These are phyloP conservation scores for Symmetrospora coprosmae DNA, from an alignment of 768 basidiomycete genomes.

Conservation along the genomic window DNA sequence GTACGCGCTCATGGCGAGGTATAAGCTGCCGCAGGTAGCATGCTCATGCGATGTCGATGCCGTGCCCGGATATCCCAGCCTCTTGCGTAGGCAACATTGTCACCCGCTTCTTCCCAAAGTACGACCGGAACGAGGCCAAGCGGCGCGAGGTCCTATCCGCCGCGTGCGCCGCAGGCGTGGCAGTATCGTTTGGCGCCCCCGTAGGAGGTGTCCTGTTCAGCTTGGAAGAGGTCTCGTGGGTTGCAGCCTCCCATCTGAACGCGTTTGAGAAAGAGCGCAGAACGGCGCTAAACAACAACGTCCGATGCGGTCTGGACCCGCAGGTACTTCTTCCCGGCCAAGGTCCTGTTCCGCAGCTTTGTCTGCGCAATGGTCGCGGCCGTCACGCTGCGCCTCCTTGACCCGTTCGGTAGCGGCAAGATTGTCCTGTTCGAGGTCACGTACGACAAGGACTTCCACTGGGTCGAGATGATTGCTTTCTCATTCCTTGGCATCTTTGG, in stretches of 20 bases:
- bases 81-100: slow-evolving; percentile 86
- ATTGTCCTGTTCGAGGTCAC: slow-evolving; percentile 82
- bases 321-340: slow-evolving; percentile 81
- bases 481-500: slow-evolving; percentile 76
- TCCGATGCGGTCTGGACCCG: background rate
- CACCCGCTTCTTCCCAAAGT: slow-evolving; percentile 70
- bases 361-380: slow-evolving; percentile 77
- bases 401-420: slow-evolving; percentile 91
- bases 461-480: slow-evolving; percentile 73
- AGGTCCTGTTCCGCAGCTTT: slow-evolving; percentile 95
- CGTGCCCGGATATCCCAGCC: slow-evolving; percentile 34
- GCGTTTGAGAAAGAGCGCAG: slow-evolving; percentile 34
- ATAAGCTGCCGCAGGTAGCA: background rate
- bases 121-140: slow-evolving; percentile 93
- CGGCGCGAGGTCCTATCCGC: slow-evolving; percentile 88
- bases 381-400: slow-evolving; percentile 60
- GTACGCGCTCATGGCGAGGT: background rate
- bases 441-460: slow-evolving; percentile 74
- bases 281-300: background rate
- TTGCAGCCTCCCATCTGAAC: background rate
- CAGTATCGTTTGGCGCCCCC: slow-evolving; percentile 92
- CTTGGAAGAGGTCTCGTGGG: slow-evolving; percentile 21
- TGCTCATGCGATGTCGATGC: no score
- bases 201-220: slow-evolving; percentile 46
- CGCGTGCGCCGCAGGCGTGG: slow-evolving; percentile 91